Evolutionary conservation across 139 green algal genomes (phyloP), one percentile per base, ranked within the genome.

Genomic region (Pleodorina starrii): DNA sequence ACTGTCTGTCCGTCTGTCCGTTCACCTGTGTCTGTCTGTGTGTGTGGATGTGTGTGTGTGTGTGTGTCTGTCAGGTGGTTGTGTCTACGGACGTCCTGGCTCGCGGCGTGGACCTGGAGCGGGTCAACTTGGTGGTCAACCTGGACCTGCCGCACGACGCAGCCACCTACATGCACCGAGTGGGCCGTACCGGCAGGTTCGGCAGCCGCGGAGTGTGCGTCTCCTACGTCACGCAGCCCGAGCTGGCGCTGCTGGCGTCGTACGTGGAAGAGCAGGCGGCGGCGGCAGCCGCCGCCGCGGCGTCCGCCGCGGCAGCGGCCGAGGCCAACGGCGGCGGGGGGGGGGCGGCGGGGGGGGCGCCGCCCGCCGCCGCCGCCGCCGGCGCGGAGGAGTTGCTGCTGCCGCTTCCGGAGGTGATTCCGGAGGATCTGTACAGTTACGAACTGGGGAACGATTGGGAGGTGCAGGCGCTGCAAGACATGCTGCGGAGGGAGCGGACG

Each of bases 81-180:
- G 96, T 98, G 29, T 95, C 94, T 42, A 98, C 96, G 1, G 96
- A 98, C 91, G 92, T 98, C 23, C 88, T 94, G 71, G 94, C 96
- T 0, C 93, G 96, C 12, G 96, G 96, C 6, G 93, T 98, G 14
- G 96, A 98, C 87, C 89, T 98, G n/a, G 95, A 95, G 5, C 89
- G 93, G 19, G 95, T 98, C 73, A 97, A 97, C 90, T 88, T 97
- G 19, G 95, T 98, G 27, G 90, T 96, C 21, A 97, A 97, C 87
- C 69, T 98, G 60, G 95, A 98, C 80, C 74, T 97, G 48, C 96
- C 96, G 0, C 7, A 12, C 1, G 93, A 94, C n/a, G 74, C 81
- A 0, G 89, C 90, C 35, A 97, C 94, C 1, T 91, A 94, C 66
- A 84, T 91, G 86, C 95, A 97, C 81, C 86, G 92, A 21, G 92